Base-by-base conservation (phyloP, 768 basidiomycete species). In the Lepiota venenata region DNA sequence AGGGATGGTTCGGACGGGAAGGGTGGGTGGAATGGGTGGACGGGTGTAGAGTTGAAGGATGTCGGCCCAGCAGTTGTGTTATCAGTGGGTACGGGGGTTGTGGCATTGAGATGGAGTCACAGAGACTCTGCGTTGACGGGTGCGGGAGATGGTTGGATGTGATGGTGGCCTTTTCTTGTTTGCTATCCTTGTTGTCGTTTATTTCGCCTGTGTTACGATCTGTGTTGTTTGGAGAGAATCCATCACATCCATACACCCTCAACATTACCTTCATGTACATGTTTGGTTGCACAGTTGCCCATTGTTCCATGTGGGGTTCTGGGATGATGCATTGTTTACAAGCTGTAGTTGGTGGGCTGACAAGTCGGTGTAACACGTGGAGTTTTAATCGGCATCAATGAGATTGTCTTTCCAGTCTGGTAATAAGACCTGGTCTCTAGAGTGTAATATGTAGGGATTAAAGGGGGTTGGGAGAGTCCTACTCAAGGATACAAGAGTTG, bases 231-330 rank as follows among this genome's bases (percentile, higher is more conserved):
- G 32, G 32, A 32, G 32, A 57, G 60, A 56, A 56, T 59, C 58
- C 55, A 47, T 55, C 45, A 52, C 58, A 52, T 56, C 57, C 55
- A 59, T 53, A 56, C 63, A 54, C 55, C 32, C 50, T 52, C 57
- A 45, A 49, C 59, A 57, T 61, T 61, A 60, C 61, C 58, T 59
- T 58, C 59, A 57, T 50, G 59, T 60, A 48, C 57, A 59, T 56
- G 58, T 63, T 56, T 60, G 50, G 58, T 50, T 47, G 37, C 56
- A 47, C 45, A 51, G 60, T 43, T 61, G 40, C 21, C 42, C 39
- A 14, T 32, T 16, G 15, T 18, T 29, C 18, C 11, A 29, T 41
- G 20, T 39, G 14, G 43, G n/a, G 25, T 27, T 39, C 41, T 41
- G 50, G 41, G 29, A 35, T 40, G 27, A 16, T 25, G 10, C 21